phyloP scores from a whole-genome alignment of 1,139 yeast genomes.

The Trichomonascaceae sp. region DNA sequence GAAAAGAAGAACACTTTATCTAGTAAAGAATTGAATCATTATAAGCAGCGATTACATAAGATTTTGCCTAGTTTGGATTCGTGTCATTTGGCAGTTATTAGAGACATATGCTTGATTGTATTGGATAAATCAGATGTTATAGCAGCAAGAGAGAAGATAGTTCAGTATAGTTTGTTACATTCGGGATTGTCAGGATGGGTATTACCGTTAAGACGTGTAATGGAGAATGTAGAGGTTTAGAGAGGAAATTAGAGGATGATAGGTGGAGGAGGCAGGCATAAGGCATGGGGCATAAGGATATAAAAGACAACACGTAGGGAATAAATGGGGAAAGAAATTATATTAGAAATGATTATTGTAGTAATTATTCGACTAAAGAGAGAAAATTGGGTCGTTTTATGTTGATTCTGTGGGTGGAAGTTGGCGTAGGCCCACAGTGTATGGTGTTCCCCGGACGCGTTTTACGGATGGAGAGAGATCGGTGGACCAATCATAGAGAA shows the following conservation, averaged over 20 bases:
- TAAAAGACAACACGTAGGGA: too few species aligned
- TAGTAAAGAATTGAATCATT: conserved; percentile 36
- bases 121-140: conserved; percentile 12
- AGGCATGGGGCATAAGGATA: too few species aligned
- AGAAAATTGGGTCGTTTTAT: too few species aligned
- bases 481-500: too few species aligned
- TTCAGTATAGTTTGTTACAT: conserved; percentile 44
- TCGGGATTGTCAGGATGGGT: conserved; percentile 55
- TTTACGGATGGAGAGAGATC: too few species aligned
- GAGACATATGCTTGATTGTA: conserved; percentile 17
- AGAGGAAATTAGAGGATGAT: background rate
- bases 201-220: conserved; percentile 46
- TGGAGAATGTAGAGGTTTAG: conserved; percentile 31
- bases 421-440: too few species aligned
- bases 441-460: too few species aligned
- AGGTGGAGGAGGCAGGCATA: background rate
- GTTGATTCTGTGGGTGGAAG: too few species aligned
- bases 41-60: conserved; percentile 32
- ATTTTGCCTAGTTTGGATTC: conserved; percentile 21
- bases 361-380: too few species aligned
- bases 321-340: too few species aligned
- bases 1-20: conserved; percentile 26
- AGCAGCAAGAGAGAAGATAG: conserved; percentile 32
- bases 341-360: too few species aligned
- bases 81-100: conserved; percentile 23